These are phyloP conservation scores for Takakia lepidozioides DNA, from an alignment of 225 moss, liverwort and hornwort genomes.

Conservation along the genomic window DNA sequence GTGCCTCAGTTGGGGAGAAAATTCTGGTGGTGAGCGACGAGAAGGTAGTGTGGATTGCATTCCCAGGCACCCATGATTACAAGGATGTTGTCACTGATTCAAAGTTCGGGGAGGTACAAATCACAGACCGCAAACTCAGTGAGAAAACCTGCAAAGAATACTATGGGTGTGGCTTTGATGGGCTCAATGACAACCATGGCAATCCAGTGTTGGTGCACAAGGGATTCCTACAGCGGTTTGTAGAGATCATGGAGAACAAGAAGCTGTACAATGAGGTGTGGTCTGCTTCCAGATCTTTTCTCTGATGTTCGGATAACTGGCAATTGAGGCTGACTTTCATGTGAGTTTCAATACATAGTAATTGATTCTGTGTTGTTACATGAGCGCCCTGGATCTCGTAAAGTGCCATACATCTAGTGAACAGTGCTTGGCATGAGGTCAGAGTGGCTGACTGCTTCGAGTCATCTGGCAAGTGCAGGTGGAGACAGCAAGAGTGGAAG, in stretches of 20 bases:
- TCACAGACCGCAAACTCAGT: not conserved
- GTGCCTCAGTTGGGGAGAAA: no score
- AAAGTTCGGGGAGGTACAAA: not conserved
- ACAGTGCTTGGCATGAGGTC: no score
- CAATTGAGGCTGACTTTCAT: no score
- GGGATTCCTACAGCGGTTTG: not conserved
- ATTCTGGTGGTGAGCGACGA: no score
- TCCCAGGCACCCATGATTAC: not conserved
- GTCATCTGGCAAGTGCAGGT: no score
- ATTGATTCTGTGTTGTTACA: no score
- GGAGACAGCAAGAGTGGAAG: not conserved
- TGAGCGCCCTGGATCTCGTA: no score
- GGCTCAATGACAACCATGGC: not conserved
- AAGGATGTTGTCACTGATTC: not conserved
- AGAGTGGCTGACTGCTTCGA: no score
- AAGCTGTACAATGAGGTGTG: not conserved
- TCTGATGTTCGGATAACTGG: no score
- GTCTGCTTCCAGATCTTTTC: no score
- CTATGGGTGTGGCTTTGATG: not conserved
- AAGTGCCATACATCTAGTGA: no score
- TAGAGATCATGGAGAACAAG: not conserved
- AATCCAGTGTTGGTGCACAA: not conserved
- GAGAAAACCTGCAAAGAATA: not conserved
- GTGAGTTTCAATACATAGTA: no score
- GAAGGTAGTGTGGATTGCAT: constrained; percentile 1